phyloP scores from a whole-genome alignment of 2,329 filamentous ascomycete species.

The Lasiodiplodia gonubiensis region DNA sequence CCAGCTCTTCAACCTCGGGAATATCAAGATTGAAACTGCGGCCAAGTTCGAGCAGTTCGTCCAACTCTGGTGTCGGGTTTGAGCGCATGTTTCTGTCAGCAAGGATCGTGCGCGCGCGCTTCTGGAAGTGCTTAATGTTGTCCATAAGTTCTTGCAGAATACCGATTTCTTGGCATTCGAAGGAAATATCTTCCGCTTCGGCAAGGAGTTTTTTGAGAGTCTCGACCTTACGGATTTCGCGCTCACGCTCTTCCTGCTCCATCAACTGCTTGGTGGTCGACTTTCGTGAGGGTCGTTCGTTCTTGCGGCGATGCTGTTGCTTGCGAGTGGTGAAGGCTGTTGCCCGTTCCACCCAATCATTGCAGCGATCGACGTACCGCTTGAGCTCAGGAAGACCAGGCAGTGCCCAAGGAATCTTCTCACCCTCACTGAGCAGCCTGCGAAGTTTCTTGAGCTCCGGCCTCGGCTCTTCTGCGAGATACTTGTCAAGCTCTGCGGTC shows the following conservation, averaged over 20 bases:
- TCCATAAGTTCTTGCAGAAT: slow-evolving; percentile 84
- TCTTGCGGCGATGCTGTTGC: slow-evolving; percentile 95
- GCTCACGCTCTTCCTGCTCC: slow-evolving; percentile 82
- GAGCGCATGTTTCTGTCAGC: slow-evolving; percentile 28
- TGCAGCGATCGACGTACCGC: slow-evolving; percentile 92
- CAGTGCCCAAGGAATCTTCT: slow-evolving; percentile 91
- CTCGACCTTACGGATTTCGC: slow-evolving; percentile 84
- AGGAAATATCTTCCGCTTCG: slow-evolving; percentile 84
- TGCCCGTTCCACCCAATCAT: slow-evolving; percentile 97
- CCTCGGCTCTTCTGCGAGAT: slow-evolving; percentile 81
- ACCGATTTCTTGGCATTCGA: slow-evolving; percentile 89
- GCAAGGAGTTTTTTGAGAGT: slow-evolving; percentile 85
- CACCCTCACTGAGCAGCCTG: slow-evolving; percentile 85
- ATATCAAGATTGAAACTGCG: slow-evolving; percentile 90
- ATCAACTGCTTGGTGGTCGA: slow-evolving; percentile 71
- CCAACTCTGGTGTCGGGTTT: slow-evolving; percentile 58
- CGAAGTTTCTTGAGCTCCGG: slow-evolving; percentile 87
- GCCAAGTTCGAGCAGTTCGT: slow-evolving; percentile 89
- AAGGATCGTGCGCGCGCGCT: slow-evolving; percentile 70
- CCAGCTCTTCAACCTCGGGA: slow-evolving; percentile 82
- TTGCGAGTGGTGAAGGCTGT: slow-evolving; percentile 96
- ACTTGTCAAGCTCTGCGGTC: slow-evolving; percentile 86
- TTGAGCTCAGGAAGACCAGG: slow-evolving; percentile 80
- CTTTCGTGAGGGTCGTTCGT: slow-evolving; percentile 83
- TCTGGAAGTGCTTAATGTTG: slow-evolving; percentile 83